phyloP scores from a whole-genome alignment of 2,329 filamentous ascomycete genomes.

The Neodidymelliopsis sp. region DNA sequence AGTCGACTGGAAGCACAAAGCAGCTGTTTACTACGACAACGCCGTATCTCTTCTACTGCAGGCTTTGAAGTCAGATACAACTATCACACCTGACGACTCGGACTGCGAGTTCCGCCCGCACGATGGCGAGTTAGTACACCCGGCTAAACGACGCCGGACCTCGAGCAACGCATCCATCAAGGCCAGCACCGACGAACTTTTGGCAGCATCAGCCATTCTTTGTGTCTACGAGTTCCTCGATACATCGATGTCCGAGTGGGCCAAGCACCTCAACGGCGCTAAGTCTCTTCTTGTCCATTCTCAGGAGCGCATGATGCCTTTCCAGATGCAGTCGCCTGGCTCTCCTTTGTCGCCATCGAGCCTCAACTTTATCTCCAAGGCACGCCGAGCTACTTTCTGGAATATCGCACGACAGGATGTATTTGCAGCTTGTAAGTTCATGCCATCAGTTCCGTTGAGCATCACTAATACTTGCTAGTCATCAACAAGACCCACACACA shows the following conservation, averaged over 20 bases:
- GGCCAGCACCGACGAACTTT: conserved; percentile 64
- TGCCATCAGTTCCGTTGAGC: background rate
- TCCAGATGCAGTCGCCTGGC: conserved; percentile 53
- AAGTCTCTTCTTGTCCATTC: conserved; percentile 67
- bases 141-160: conserved; percentile 52
- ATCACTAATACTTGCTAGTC: conserved; percentile 44
- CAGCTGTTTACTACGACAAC: conserved; percentile 67
- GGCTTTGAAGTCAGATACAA: conserved; percentile 44
- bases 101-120: conserved; percentile 33
- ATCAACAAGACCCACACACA: conserved; percentile 69
- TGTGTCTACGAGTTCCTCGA: conserved; percentile 75
- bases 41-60: conserved; percentile 59
- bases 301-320: conserved; percentile 58
- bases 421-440: conserved; percentile 64
- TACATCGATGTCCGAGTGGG: conserved; percentile 68
- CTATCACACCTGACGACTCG: conserved; percentile 39
- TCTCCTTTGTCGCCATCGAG: conserved; percentile 35
- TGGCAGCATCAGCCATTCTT: conserved; percentile 71
- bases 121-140: conserved; percentile 23
- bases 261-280: conserved; percentile 69
- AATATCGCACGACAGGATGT: conserved; percentile 73
- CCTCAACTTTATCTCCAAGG: conserved; percentile 56
- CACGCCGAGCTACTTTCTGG: conserved; percentile 69
- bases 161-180: conserved; percentile 50
- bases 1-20: conserved; percentile 67